Conservation (phyloP, 805 yeast species). For the Allodekkera sacchari region DNA sequence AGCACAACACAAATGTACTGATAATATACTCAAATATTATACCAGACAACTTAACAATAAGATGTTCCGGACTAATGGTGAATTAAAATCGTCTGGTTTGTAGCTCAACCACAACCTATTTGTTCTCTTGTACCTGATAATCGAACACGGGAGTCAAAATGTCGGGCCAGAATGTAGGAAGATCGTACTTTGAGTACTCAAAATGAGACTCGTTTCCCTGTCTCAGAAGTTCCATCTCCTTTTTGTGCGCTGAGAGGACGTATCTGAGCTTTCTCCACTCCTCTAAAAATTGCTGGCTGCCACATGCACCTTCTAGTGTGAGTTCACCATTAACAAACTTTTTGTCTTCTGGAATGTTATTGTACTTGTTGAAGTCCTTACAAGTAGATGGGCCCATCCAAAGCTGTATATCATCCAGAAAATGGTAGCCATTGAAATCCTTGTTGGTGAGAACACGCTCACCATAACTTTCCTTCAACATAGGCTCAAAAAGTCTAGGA, state of each 20-base stretch:
- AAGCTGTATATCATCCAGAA: slow-evolving; percentile 1
- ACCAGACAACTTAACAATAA: too few species aligned
- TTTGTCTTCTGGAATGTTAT: slow-evolving; percentile 1
- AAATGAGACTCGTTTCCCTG: slow-evolving; percentile 1
- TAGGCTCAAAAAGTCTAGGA: slow-evolving; percentile 1
- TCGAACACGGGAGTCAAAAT: slow-evolving; percentile 1
- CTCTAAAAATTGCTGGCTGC: background rate
- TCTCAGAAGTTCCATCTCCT: slow-evolving; percentile 2
- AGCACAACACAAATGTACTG: too few species aligned
- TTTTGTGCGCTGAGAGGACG: slow-evolving; percentile 1
- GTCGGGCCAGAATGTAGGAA: slow-evolving; percentile 3
- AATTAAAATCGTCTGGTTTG: too few species aligned
- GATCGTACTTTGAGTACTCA: slow-evolving; percentile 2
- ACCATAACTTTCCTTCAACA: slow-evolving; percentile 2
- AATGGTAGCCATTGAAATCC: background rate
- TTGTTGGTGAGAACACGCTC: background rate
- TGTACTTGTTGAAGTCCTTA: slow-evolving; percentile 1
- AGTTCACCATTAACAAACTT: slow-evolving; percentile 2
- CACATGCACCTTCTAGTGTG: slow-evolving; percentile 3
- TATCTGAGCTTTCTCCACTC: slow-evolving; percentile 1
- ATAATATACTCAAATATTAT: too few species aligned
- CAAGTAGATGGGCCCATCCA: too few species aligned
- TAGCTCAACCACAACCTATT: too few species aligned
- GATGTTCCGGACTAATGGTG: too few species aligned
- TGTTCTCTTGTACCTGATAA: too few species aligned